Percentiles rank a stretch among this genome's conserved stretches.
Conservation (phyloP, 768 basidiomycete species). For the Omphalotus guepiniiformis region DNA sequence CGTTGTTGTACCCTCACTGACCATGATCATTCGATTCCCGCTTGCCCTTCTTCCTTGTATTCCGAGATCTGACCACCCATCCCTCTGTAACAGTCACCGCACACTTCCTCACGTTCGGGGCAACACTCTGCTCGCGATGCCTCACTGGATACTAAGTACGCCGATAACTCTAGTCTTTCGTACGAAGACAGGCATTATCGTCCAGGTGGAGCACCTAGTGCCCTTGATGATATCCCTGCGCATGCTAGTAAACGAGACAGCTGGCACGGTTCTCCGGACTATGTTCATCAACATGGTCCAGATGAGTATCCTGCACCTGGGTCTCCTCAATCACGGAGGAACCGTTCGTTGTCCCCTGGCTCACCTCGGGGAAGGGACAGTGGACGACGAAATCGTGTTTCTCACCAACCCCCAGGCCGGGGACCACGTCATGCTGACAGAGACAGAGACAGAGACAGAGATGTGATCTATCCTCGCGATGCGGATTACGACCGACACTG, state of each 20-base stretch:
- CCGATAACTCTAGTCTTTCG: conserved; percentile 20
- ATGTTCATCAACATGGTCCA: not conserved
- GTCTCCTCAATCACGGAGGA: not conserved
- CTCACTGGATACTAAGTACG: not conserved
- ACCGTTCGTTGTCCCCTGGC: not conserved
- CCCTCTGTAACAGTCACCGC: conserved; percentile 2
- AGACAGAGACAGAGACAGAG: conserved; percentile 2
- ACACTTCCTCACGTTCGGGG: not conserved
- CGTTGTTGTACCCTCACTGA: conserved; percentile 1
- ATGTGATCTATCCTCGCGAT: too few relatives aligned
- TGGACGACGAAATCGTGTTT: not conserved
- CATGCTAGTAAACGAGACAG: conserved; percentile 9
- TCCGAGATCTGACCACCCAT: conserved; percentile 7
- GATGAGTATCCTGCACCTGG: not conserved
- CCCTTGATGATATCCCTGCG: not conserved
- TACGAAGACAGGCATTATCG: conserved; percentile 43
- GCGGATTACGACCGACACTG: conserved; percentile 4
- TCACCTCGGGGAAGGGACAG: not conserved
- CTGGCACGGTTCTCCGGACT: not conserved
- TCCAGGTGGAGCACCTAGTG: conserved; percentile 20
- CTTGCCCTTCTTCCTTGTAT: conserved; percentile 1
- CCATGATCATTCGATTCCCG: not conserved
- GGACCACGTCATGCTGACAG: conserved; percentile 6
- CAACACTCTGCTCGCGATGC: not conserved
- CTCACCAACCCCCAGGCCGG: not conserved